Conservation (phyloP, 208 protist species). For the Acanthamoeba rhysodes region DNA sequence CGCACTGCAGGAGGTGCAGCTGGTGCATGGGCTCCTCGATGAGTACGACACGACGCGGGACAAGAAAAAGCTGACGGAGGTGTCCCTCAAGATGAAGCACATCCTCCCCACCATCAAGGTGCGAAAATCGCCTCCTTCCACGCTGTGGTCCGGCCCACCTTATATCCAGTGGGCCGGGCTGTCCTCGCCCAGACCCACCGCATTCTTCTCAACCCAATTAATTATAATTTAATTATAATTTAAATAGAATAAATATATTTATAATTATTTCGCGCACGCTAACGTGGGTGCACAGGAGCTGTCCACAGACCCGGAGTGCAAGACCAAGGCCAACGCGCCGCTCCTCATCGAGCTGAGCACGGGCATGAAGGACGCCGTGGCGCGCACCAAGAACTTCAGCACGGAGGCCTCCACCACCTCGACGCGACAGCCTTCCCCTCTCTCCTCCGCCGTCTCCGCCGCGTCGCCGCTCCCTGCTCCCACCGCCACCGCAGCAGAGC, state of each 20-base stretch:
- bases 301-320: slow-evolving; percentile 6
- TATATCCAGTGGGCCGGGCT: too few species aligned
- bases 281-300: not conserved
- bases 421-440: not conserved
- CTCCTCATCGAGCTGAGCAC: slow-evolving; percentile 46
- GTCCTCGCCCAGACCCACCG: too few species aligned
- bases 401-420: not conserved
- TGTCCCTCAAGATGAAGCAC: slow-evolving; percentile 70
- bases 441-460: not conserved
- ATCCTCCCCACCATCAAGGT: slow-evolving; percentile 58
- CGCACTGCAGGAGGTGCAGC: not conserved
- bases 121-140: too few species aligned
- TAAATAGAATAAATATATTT: too few species aligned
- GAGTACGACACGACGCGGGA: slow-evolving; percentile 12
- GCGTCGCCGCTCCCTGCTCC: too few species aligned
- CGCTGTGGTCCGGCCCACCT: too few species aligned
- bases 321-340: slow-evolving; percentile 40
- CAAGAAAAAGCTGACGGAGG: slow-evolving; percentile 28
- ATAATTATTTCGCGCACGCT: too few species aligned
- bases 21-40: slow-evolving; percentile 30
- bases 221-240: too few species aligned
- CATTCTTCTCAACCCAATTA: too few species aligned
- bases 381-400: not conserved
- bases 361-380: slow-evolving; percentile 61
- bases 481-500: too few species aligned